These are phyloP conservation scores for Cryptococcus hybrid DNA, from an alignment of 1,284 basidiomycete species.

Conservation along the genomic window DNA sequence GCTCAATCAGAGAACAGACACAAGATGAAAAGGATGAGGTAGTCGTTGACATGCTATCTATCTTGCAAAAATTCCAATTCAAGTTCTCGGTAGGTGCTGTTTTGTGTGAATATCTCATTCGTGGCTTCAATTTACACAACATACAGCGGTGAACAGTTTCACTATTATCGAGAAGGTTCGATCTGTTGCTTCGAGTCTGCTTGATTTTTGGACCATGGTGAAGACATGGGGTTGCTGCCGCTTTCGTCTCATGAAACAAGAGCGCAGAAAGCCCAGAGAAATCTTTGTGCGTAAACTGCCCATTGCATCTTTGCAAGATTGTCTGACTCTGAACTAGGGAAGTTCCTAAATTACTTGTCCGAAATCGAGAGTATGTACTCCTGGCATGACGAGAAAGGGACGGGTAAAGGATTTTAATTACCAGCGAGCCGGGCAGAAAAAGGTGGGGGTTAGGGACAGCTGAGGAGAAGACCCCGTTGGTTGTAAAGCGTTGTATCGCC, in stretches of 20 bases:
- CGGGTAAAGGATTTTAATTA: too few relatives aligned
- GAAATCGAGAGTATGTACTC: conserved; percentile 64
- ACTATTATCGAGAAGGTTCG: conserved; percentile 74
- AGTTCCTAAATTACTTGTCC: conserved; percentile 80
- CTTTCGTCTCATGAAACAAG: conserved; percentile 45
- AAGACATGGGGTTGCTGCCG: not conserved
- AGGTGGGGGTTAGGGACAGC: too few relatives aligned
- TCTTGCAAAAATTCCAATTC: conserved; percentile 34
- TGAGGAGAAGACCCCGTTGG: too few relatives aligned
- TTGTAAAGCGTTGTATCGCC: too few relatives aligned
- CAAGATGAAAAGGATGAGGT: conserved; percentile 7
- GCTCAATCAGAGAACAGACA: not conserved
- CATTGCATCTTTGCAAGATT: too few relatives aligned
- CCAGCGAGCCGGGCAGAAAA: too few relatives aligned
- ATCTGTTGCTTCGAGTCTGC: conserved; percentile 79
- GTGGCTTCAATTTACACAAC: not conserved
- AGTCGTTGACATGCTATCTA: conserved; percentile 26
- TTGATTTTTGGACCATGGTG: conserved; percentile 63
- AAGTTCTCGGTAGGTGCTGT: conserved; percentile 27
- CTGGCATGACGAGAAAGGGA: conserved; percentile 27
- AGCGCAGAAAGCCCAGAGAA: conserved; percentile 67
- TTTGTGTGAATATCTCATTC: not conserved
- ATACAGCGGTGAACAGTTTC: conserved; percentile 68
- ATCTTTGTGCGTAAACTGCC: conserved; percentile 54
- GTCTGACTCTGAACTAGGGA: conserved; percentile 57